A percentile compares a stretch with the other conserved stretches of the same genome.
These are phyloP conservation scores for Chrysoporthe cubensis DNA, from an alignment of 2,329 filamentous ascomycete species.

Conservation along the genomic window DNA sequence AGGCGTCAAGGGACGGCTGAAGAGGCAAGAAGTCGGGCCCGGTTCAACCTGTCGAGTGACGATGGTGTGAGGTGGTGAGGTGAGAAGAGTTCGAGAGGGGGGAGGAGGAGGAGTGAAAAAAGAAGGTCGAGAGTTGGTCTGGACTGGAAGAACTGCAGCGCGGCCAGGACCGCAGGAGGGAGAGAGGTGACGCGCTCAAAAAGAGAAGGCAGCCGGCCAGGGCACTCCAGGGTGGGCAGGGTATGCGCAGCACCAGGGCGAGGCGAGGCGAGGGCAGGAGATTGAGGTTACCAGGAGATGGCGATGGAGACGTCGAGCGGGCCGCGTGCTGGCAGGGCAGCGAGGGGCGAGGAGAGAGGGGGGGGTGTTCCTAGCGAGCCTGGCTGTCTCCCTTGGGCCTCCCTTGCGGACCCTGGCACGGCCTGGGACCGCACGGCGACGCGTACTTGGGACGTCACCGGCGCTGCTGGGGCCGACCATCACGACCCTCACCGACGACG, in stretches of 20 bases:
- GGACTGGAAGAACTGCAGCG: conserved; percentile 3
- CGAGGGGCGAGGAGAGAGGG: background rate
- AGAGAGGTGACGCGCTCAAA: conserved; percentile 13
- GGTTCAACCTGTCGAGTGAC: conserved; percentile 23
- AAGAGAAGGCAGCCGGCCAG: conserved; percentile 11
- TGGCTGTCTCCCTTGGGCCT: too few species aligned
- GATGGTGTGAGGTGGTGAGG: conserved; percentile 3
- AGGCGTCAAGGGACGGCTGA: conserved; percentile 23
- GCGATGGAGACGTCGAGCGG: background rate
- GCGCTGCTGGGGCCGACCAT: too few species aligned
- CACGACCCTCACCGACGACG: background rate
- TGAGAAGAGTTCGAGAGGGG: background rate
- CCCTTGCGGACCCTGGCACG: too few species aligned
- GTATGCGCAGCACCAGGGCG: background rate
- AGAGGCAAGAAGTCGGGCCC: conserved; percentile 23
- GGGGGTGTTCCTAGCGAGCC: background rate
- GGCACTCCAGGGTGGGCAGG: conserved; percentile 10
- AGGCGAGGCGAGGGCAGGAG: conserved; percentile 12
- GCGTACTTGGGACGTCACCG: too few species aligned
- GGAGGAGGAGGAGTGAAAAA: conserved; percentile 7
- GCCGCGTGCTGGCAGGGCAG: background rate
- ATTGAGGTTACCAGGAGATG: conserved; percentile 15
- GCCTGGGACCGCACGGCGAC: too few species aligned
- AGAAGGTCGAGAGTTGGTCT: conserved; percentile 8
- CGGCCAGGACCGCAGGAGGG: background rate